Evolutionary conservation across 2,329 filamentous ascomycete genomes (phyloP).

Genomic region (Didymella exigua): DNA sequence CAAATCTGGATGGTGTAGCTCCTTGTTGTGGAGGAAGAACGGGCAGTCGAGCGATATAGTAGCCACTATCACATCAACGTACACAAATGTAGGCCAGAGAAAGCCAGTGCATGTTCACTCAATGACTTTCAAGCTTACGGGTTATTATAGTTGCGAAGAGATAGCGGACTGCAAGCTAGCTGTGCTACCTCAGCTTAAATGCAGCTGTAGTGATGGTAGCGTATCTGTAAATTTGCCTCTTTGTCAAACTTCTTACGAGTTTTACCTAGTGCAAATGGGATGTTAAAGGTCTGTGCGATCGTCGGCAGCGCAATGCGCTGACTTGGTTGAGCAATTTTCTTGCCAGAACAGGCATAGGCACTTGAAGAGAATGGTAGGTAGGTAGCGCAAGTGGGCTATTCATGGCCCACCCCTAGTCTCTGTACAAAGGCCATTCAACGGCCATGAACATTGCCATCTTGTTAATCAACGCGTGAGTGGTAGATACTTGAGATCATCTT

Average conservation of each 20-base stretch:
- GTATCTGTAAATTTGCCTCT: slow-evolving; percentile 27
- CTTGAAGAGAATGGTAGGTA: slow-evolving; percentile 23
- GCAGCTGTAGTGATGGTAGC: slow-evolving; percentile 31
- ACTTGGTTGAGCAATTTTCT: slow-evolving; percentile 26
- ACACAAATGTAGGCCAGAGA: neutral
- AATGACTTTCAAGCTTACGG: no score
- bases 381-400: slow-evolving; percentile 9
- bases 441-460: slow-evolving; percentile 31
- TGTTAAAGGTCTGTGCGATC: slow-evolving; percentile 28
- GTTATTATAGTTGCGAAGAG: no score
- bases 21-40: neutral
- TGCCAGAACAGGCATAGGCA: slow-evolving; percentile 26
- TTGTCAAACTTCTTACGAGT: slow-evolving; percentile 29
- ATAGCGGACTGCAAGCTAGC: neutral
- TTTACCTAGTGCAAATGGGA: slow-evolving; percentile 29
- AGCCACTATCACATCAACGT: neutral
- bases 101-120: neutral
- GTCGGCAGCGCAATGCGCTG: slow-evolving; percentile 23
- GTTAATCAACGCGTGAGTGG: slow-evolving; percentile 30
- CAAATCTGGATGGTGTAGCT: neutral
- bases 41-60: neutral
- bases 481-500: neutral
- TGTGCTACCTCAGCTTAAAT: slow-evolving; percentile 17
- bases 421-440: neutral
- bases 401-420: neutral